Evolutionary conservation across 176 grass and related monocot species (phyloP), one percentile per base, ranked within the genome.

Genomic region (Rhynchospora breviuscula): DNA sequence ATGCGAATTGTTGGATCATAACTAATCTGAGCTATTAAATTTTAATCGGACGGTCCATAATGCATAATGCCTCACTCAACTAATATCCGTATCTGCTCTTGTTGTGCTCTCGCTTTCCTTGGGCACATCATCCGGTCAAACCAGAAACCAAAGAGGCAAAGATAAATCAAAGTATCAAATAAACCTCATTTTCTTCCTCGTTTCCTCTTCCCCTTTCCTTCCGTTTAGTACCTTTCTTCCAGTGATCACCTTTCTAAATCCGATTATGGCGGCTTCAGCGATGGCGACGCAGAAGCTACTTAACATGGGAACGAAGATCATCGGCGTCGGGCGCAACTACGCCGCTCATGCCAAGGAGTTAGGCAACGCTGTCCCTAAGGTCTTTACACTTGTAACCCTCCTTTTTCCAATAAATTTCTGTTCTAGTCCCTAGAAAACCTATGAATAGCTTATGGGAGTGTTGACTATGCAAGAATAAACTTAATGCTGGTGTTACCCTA

Each of bases 341-440:
- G 66, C 70, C 12, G 88, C 88, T 76, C 93, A 95, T 82, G 92
- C 91, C 75, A 98, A 98, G 88, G 92, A 98, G 46, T 88, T 95
- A 68, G 89, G 96, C 69, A 93, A 93, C 88, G 89, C 96, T 8
- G 91, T 99, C 59, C 96, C 93, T 52, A 99, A 99, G 93, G 93
- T 95, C 63, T 48, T 13, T 33, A 0, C 68, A 35, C 19, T 35
- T 40, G 1, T 25, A 5, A 13, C 26, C 2, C 25, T 1, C 51
- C 21, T 19, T 19, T 54, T 46, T 71, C 19, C 10, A 19, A 0
- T 21, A 21, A 18, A 21, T 71, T 71, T 71, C 18, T 19, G 17
- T 46, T 67, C 33, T 2, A 19, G 5, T 71, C 18, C 17, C 8
- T 44, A 21, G 3, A 70, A 71, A 46, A 45, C 40, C 40, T 46